Evolutionary conservation across 2,329 filamentous ascomycete genomes (phyloP), one percentile per base, ranked within the genome.

Genomic region (Cordyceps militaris): DNA sequence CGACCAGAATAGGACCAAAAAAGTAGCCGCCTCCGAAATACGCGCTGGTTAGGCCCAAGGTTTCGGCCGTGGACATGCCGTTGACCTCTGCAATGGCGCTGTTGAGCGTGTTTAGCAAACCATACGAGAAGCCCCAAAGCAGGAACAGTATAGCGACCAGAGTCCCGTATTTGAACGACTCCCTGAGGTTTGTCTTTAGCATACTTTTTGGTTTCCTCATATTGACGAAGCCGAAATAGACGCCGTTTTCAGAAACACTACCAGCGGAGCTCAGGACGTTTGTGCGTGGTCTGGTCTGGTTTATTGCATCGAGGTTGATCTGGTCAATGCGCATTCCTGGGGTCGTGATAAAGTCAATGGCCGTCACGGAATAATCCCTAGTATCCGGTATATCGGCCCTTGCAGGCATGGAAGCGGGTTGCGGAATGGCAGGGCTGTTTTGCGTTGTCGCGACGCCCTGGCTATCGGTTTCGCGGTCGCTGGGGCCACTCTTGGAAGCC

Each of bases 121-220:
- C 92, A 64, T 96, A 96, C 0, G 91, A 91, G 59, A 96, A 87
- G 0, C 92, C 92, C 91, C 91, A 96, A 3, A 96, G 75, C 62
- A 96, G 85, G 72, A 96, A 96, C 0, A 96, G 76, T 7, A 92
- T 80, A 1, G 88, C 89, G 23, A 95, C 90, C 61, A 90, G 77
- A 16, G 81, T 79, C 65, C 88, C 86, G 62, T 90, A 89, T 62
- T 85, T 87, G 63, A 88, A 74, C 0, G 86, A 88, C 61, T 91
- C 87, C 11, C 72, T 68, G 1, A 77, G 78, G 1, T 81, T 83
- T 58, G 84, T 82, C 23, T 83, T 76, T 8, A 90, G 80, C 76
- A 91, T 85, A 66, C 84, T 88, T 70, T 89, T 89, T 3, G 84
- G 85, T 61, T 76, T 75, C 38, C 77, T 75, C 74, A 90, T 84